Percentiles rank a stretch among this genome's conserved stretches.
Conservation (phyloP, 106 monocot genomes). For the Apostasia ramifera region DNA sequence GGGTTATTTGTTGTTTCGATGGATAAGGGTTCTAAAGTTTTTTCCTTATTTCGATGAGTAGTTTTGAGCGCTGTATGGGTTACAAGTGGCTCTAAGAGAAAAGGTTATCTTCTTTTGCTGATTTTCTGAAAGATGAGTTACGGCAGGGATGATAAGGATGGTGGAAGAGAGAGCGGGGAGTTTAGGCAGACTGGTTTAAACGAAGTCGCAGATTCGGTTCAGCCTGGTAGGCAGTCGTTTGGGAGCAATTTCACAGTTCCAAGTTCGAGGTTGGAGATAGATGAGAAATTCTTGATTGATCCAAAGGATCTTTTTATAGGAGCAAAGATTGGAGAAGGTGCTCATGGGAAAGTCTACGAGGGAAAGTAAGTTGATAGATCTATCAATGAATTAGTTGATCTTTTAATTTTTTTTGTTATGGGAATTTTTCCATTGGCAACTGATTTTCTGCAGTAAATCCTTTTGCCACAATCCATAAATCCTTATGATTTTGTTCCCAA, state of each 20-base stretch:
- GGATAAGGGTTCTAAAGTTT: neutral
- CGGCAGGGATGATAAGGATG: neutral
- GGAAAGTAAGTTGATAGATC: constrained; percentile 65
- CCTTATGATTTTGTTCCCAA: too few species aligned
- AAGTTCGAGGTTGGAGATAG: constrained; percentile 32
- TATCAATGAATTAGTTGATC: neutral
- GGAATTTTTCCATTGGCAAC: neutral
- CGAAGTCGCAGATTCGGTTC: constrained; percentile 28
- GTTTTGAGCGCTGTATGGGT: neutral
- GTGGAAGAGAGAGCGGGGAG: constrained; percentile 19
- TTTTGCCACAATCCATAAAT: too few species aligned
- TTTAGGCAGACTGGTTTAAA: constrained; percentile 15
- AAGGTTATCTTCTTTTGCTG: neutral
- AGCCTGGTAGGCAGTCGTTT: constrained; percentile 29
- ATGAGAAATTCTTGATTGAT: constrained; percentile 67
- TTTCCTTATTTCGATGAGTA: neutral
- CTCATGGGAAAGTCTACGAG: constrained; percentile 94
- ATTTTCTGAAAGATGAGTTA: constrained; percentile 4
- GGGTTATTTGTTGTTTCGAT: constrained; percentile 1
- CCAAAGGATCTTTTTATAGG: constrained; percentile 76
- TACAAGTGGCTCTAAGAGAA: neutral
- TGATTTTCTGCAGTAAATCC: neutral
- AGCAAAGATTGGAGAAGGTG: constrained; percentile 87
- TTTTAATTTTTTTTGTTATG: neutral
- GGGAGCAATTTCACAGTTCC: constrained; percentile 13